phyloP scores from a whole-genome alignment of 306 rosid species.

The Pyrus bretschneideri region DNA sequence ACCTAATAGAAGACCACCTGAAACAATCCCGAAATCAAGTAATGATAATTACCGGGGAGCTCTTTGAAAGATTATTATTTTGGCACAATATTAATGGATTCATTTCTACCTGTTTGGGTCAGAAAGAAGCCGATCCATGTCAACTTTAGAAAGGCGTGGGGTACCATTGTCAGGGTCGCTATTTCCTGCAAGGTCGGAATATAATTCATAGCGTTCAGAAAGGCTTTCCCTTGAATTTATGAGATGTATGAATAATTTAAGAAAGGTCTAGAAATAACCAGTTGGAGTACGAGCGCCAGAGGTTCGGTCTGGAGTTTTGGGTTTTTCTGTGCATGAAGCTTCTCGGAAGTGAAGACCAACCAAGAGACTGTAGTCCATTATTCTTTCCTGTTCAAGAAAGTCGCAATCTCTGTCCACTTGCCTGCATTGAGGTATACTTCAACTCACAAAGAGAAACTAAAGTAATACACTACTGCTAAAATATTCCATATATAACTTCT shows the following conservation, averaged over 20 bases:
- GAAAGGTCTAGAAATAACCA: slow-evolving; percentile 22
- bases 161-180: slow-evolving; percentile 17
- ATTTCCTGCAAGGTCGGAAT: slow-evolving; percentile 29
- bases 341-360: slow-evolving; percentile 88
- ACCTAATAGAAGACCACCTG: slow-evolving; percentile 52
- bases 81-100: slow-evolving; percentile 6
- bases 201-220: slow-evolving; percentile 17
- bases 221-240: neutral
- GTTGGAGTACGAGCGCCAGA: slow-evolving; percentile 34
- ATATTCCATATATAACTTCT: too few species aligned
- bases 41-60: neutral
- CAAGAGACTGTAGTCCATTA: slow-evolving; percentile 95
- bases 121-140: slow-evolving; percentile 31
- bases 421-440: slow-evolving; percentile 41
- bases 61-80: neutral
- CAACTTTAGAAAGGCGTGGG: slow-evolving; percentile 38
- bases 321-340: slow-evolving; percentile 26
- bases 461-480: neutral
- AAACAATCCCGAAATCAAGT: neutral
- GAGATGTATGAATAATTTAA: neutral
- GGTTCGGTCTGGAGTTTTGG: slow-evolving; percentile 24
- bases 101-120: slow-evolving; percentile 53
- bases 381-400: slow-evolving; percentile 88
- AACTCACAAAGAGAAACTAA: neutral
- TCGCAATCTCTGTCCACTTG: slow-evolving; percentile 93